Evolutionary conservation across 495 filamentous ascomycete species (phyloP), one percentile per base, ranked within the genome.

Genomic region (Hypomontagnella submonticulosa): DNA sequence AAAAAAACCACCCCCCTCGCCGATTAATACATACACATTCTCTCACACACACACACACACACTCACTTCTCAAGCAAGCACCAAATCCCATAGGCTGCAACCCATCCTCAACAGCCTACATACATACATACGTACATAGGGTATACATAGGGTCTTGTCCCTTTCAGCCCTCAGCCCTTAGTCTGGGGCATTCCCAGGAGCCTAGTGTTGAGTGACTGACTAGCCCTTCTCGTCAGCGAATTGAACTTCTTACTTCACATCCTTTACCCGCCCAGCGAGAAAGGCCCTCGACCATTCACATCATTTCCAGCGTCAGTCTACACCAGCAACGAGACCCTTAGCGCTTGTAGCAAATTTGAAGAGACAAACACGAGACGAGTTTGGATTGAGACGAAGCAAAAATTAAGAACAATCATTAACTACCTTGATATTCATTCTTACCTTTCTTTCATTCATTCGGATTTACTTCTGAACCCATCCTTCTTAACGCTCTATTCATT

Each of bases 171-270:
- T 63, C 54, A 63, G 59, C 65, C 48, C 54, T 50, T 57, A 55
- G 49, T 41, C 61, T 54, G 30, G 54, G 54, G 34, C 33, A 53
- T 16, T 18, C 33, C 49, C 32, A 40, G 15, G 13, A 57, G 37
- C 54, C 61, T 34, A 57, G 47, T 32, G 44, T 11, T 38, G 53
- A 57, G 44, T 38, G 48, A 42, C 55, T 47, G 55, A 69, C 60
- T 69, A 69, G 55, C 51, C 57, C 52, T 46, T 58, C 66, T 61
- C 55, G 66, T 70, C 61, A 66, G 62, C 67, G 67, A 70, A 70
- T 70, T 66, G 67, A 48, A 61, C 62, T 70, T 52, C 57, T 66
- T 66, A 66, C 67, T 47, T 70, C 18, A 36, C 37, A 48, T 55
- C 37, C 32, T 69, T 64, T 69, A 70, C 62, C 67, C 67, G 67